Evolutionary conservation across 192 early-diverging fungal species (phyloP), one percentile per base, ranked within the genome.

Genomic region (Phlyctochytrium arcticum): DNA sequence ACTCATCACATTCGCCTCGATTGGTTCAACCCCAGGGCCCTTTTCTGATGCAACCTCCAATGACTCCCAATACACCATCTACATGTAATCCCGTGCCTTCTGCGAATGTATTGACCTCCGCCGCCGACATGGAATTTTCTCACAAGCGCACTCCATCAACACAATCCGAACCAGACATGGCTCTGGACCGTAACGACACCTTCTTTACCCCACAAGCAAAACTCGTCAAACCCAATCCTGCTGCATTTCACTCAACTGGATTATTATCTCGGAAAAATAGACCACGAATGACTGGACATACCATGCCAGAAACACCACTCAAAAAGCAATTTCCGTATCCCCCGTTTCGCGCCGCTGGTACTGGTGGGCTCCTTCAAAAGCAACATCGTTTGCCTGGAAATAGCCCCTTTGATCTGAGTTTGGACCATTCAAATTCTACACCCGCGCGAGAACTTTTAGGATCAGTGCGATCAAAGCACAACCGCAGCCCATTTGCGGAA

Each of bases 191-290:
- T 5, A 32, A 34, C 39, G 68, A 24, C 23, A 54, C 49, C 9
- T 65, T 64, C 56, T 58, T 64, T 37, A 70, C 69, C 6, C 69
- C 69, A 0, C 60, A 70, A 57, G 12, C 30, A 30, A 70, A 64
- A 37, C 65, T 78, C 15, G 76, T 72, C 4, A 75, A 72, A 46
- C 76, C 76, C 3, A 46, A 68, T 23, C 56, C 72, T 10, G 39
- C 62, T 17, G 76, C 72, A 4, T 78, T 78, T 32, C 71, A 75
- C 46, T 75, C 76, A 31, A 74, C 76, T 7, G 76, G 76, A 3
- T 35, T 78, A 12, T 44, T 78, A 8, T 68, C 70, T 8, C 72
- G 61, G 54, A 69, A 65, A 36, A 67, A 64, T 33, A 57, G 71
- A 34, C 70, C 59, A 17, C 51, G 46, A 0, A 33, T 39, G 4